Conservation (phyloP, 1,139 yeast genomes). For the Sugiyamaella novakii region DNA sequence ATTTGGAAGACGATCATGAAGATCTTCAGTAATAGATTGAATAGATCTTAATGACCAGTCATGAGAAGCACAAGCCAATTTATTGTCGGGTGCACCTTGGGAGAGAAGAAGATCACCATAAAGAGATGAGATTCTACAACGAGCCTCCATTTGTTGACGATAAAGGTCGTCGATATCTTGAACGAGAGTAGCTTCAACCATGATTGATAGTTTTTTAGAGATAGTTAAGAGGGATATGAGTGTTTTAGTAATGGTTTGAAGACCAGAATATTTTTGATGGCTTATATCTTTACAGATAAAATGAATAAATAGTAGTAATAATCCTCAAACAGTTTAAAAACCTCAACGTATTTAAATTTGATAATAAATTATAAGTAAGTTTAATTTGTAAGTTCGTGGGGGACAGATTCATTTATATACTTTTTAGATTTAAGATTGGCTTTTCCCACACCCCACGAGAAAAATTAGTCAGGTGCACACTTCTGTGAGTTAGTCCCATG, state of each 20-base stretch:
- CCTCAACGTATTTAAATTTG: no score
- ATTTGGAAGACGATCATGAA: constrained; percentile 34
- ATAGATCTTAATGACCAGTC: constrained; percentile 39
- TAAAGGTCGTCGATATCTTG: constrained; percentile 26
- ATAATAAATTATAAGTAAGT: neutral
- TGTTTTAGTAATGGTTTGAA: neutral
- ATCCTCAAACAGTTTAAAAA: no score
- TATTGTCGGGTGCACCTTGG: constrained; percentile 24
- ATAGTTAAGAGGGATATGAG: no score
- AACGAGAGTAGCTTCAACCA: constrained; percentile 25
- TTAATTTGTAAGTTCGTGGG: neutral
- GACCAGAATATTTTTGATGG: neutral
- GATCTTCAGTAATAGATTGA: constrained; percentile 37
- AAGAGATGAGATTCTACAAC: constrained; percentile 29
- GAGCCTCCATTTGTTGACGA: constrained; percentile 26
- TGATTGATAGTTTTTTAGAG: constrained; percentile 8
- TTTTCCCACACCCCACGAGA: constrained; percentile 12
- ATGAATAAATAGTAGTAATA: no score
- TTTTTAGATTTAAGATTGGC: neutral
- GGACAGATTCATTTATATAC: constrained; percentile 7
- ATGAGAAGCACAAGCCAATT: constrained; percentile 36
- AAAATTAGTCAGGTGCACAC: constrained; percentile 10
- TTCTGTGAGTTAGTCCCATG: neutral
- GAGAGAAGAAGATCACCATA: constrained; percentile 27
- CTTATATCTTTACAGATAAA: neutral